Conservation (phyloP, 805 yeast genomes). For the Starmerella floris region DNA sequence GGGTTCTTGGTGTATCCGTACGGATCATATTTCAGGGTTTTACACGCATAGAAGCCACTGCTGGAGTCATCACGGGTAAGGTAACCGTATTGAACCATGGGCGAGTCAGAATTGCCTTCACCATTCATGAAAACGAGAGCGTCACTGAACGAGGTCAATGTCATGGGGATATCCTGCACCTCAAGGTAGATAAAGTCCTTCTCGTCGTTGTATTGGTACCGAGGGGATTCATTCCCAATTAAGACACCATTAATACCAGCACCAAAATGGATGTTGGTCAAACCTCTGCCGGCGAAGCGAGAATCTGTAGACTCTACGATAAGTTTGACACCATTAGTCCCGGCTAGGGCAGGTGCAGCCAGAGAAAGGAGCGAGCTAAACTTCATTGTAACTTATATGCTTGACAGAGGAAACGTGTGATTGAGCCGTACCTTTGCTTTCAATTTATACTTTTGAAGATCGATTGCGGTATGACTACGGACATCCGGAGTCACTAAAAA, state of each 20-base stretch:
- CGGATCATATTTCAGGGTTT: constrained; percentile 9
- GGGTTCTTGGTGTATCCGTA: constrained; percentile 3
- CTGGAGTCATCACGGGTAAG: constrained; percentile 8
- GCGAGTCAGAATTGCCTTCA: background rate
- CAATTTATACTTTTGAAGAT: too few relatives aligned
- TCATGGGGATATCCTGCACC: background rate
- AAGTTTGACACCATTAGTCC: constrained; percentile 6
- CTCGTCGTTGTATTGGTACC: background rate
- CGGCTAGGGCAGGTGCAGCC: constrained; percentile 1
- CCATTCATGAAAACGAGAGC: constrained; percentile 1
- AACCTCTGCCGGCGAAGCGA: constrained; percentile 1
- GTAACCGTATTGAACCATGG: constrained; percentile 1
- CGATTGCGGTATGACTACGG: too few relatives aligned
- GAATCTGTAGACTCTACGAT: constrained; percentile 6
- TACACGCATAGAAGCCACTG: constrained; percentile 12
- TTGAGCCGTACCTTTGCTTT: too few relatives aligned
- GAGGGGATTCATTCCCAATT: background rate
- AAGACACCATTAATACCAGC: constrained; percentile 14
- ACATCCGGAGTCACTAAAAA: too few relatives aligned
- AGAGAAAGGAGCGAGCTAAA: constrained; percentile 1
- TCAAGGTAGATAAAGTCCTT: background rate
- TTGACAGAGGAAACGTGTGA: too few relatives aligned
- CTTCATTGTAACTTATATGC: background rate
- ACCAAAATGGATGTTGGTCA: constrained; percentile 12
- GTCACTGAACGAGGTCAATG: background rate